Conservation (phyloP, 2,329 filamentous ascomycete species). For the Exophiala oligosperma region DNA sequence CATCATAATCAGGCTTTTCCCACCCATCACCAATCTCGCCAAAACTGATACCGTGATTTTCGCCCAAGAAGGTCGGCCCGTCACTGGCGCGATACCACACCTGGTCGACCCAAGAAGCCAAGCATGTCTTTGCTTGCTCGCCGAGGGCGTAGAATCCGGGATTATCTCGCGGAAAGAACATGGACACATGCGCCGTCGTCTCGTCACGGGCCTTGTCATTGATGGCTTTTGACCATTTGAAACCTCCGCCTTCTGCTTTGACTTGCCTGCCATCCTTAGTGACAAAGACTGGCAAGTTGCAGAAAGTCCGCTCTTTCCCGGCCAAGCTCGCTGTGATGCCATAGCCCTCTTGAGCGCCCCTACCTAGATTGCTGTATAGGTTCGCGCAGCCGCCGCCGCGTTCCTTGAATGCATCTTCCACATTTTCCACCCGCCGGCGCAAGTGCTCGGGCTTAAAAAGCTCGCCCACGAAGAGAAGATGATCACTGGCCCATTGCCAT, state of each 20-base stretch:
- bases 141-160: slow-evolving; percentile 44
- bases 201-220: slow-evolving; percentile 83
- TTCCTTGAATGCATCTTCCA: slow-evolving; percentile 58
- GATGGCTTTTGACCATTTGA: slow-evolving; percentile 66
- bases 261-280: slow-evolving; percentile 24
- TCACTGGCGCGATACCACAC: slow-evolving; percentile 29
- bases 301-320: slow-evolving; percentile 76
- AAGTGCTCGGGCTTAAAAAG: slow-evolving; percentile 82
- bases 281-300: slow-evolving; percentile 63
- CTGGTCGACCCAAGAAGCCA: slow-evolving; percentile 39
- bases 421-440: slow-evolving; percentile 66
- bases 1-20: slow-evolving; percentile 26
- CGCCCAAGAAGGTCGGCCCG: slow-evolving; percentile 17
- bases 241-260: slow-evolving; percentile 40
- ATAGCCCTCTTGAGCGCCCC: slow-evolving; percentile 55
- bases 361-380: slow-evolving; percentile 81
- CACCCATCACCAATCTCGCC: slow-evolving; percentile 26
- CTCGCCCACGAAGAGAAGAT: slow-evolving; percentile 91
- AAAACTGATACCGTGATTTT: slow-evolving; percentile 13
- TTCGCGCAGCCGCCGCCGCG: slow-evolving; percentile 63
- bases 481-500: slow-evolving; percentile 79
- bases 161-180: slow-evolving; percentile 48
- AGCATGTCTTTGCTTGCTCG: slow-evolving; percentile 38
- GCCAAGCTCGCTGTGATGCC: slow-evolving; percentile 51
- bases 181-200: slow-evolving; percentile 69